Percentiles rank a stretch among this genome's conserved stretches.
Conservation (phyloP, 345 rosid genomes). For the Physaria fendleri region DNA sequence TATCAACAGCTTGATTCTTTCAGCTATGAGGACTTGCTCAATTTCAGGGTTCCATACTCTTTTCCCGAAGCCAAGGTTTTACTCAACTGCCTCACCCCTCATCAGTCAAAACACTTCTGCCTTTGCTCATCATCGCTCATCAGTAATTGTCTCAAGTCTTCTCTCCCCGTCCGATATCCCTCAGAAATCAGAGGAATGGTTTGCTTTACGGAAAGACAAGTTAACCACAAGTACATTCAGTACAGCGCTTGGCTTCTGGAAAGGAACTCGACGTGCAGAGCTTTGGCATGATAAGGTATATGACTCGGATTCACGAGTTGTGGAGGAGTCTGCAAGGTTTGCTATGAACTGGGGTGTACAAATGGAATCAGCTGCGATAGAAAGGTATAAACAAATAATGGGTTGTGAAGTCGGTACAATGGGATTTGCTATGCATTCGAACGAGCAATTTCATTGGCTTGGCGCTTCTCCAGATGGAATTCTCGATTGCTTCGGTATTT, state of each 20-base stretch:
- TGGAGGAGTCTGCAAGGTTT: slow-evolving; percentile 32
- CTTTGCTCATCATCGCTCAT: slow-evolving; percentile 32
- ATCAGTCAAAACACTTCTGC: slow-evolving; percentile 29
- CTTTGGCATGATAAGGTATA: slow-evolving; percentile 94
- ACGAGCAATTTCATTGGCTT: slow-evolving; percentile 56
- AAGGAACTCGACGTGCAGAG: slow-evolving; percentile 63
- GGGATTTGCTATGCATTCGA: slow-evolving; percentile 73
- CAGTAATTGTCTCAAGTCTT: slow-evolving; percentile 37
- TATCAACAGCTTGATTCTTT: slow-evolving; percentile 23
- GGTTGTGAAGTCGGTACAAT: slow-evolving; percentile 60
- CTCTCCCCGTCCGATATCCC: slow-evolving; percentile 48
- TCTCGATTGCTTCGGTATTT: slow-evolving; percentile 64
- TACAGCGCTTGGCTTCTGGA: slow-evolving; percentile 93
- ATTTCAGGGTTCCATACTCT: slow-evolving; percentile 28
- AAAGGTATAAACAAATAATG: slow-evolving; percentile 61
- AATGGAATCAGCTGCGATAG: slow-evolving; percentile 70
- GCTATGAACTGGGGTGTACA: slow-evolving; percentile 90
- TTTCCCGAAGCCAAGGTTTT: slow-evolving; percentile 20
- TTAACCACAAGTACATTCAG: slow-evolving; percentile 93
- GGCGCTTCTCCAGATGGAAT: slow-evolving; percentile 96
- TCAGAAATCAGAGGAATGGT: slow-evolving; percentile 95
- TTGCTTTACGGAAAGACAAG: slow-evolving; percentile 68
- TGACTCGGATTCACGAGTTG: slow-evolving; percentile 29
- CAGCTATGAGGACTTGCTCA: slow-evolving; percentile 41
- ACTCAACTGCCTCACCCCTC: slow-evolving; percentile 22